Evolutionary conservation across 176 grass and related monocot species (phyloP), one percentile per base, ranked within the genome.

Genomic region (Eremochloa ophiuroides): DNA sequence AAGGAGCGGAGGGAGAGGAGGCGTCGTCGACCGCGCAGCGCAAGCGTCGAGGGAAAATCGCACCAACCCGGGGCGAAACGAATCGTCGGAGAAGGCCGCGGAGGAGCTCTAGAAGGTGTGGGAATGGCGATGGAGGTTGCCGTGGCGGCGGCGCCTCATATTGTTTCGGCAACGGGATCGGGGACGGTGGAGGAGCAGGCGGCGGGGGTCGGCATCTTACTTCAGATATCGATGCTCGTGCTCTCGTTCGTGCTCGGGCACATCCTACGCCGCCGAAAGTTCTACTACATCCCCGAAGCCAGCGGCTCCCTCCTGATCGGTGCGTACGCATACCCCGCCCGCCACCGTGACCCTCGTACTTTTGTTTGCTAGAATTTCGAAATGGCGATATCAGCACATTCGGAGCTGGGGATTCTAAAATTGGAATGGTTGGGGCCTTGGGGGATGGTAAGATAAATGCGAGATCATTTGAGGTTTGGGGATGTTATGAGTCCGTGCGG

Each of bases 191-290:
- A 86, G 39, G 91, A 97, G 69, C 83, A 97, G 83, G 94, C 89
- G 87, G 91, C 91, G 4, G 94, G 94, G 41, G 94, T 94, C 30
- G 94, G 94, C 79, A 94, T 97, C 76, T 86, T 97, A 66, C 89
- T 97, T 11, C 94, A 97, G 89, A 97, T 97, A 82, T 97, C 91
- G 22, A 97, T 97, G 94, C 85, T 97, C 48, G 94, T 97, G 38
- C 85, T 97, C 35, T 83, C 94, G 40, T 97, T 97, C 80, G 91
- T 97, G 37, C 91, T 97, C 33, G 89, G 94, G 2, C 94, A 97
- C 29, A 77, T 94, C 58, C 94, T 94, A 33, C 94, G 91, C 70
- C 94, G 94, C 55, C 89, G 89, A 76, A 97, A 88, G 89, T 83
- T 97, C 75, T 94, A 97, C 87, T 97, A 91, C 85, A 76, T 97